Evolutionary conservation across 345 rosid genomes (phyloP).

Genomic region (Rhodamnia rubescens): DNA sequence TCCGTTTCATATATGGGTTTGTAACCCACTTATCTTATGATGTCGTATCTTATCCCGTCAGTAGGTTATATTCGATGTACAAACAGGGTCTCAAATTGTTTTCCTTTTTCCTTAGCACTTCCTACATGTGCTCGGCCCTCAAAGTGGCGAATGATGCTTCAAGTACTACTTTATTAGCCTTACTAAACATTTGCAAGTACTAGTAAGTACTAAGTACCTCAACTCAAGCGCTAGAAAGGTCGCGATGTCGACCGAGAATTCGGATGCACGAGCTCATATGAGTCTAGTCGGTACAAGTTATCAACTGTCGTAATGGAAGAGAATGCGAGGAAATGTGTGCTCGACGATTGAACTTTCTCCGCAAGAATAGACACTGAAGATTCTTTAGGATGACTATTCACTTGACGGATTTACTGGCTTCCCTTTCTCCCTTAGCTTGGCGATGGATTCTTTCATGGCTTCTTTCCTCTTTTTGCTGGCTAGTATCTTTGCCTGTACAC

Average conservation of each 20-base stretch:
- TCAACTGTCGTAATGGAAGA: neutral
- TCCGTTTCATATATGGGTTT: neutral
- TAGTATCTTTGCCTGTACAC: constrained; percentile 67
- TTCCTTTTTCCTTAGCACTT: neutral
- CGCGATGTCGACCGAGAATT: neutral
- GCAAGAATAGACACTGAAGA: neutral
- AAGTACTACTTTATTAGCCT: neutral
- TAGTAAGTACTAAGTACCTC: neutral
- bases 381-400: neutral
- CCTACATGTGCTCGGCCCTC: neutral
- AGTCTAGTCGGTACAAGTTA: neutral
- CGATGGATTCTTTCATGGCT: constrained; percentile 22
- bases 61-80: neutral
- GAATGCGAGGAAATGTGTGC: neutral
- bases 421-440: constrained; percentile 63
- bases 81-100: neutral
- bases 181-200: neutral
- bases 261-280: neutral
- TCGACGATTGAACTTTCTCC: neutral
- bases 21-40: neutral
- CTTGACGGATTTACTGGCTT: constrained; percentile 3
- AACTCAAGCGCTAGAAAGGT: neutral
- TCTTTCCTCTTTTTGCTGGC: constrained; percentile 69
- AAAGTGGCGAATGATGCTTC: neutral
- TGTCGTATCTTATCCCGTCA: neutral